Conservation (phyloP, 108 stramenopile species). For the Hondaea fermentalgiana region DNA sequence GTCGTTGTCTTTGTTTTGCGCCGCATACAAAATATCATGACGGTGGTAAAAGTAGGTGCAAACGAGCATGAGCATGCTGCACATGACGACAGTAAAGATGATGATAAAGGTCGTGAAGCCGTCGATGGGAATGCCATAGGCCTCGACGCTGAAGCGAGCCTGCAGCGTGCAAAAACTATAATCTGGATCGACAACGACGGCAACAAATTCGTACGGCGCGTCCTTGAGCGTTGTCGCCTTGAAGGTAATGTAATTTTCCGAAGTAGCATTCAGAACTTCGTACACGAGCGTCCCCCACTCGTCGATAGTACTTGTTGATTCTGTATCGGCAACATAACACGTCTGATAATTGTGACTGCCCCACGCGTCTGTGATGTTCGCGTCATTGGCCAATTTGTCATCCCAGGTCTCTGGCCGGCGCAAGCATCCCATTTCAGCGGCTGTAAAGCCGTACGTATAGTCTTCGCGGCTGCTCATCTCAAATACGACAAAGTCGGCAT, state of each 20-base stretch:
- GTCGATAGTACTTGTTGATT: not conserved
- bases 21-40: not conserved
- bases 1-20: not conserved
- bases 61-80: not conserved
- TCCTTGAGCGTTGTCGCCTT: not conserved
- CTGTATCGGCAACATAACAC: not conserved
- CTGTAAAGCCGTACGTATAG: not conserved
- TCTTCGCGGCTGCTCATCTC: not conserved
- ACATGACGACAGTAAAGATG: not conserved
- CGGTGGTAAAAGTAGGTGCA: not conserved
- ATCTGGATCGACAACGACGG: not conserved
- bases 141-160: not conserved
- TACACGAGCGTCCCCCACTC: not conserved
- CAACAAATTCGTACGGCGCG: not conserved
- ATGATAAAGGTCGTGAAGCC: not conserved
- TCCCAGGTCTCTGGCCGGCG: not conserved
- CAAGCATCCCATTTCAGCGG: not conserved
- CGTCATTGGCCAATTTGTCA: not conserved
- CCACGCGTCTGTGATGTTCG: not conserved
- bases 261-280: not conserved
- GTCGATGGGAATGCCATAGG: conserved; percentile 1
- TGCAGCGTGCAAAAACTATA: not conserved
- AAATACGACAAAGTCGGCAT: not conserved
- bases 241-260: not conserved
- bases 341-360: not conserved